Evolutionary conservation across 345 rosid species (phyloP), one percentile per base, ranked within the genome.

Genomic region (Citrus hindsii): DNA sequence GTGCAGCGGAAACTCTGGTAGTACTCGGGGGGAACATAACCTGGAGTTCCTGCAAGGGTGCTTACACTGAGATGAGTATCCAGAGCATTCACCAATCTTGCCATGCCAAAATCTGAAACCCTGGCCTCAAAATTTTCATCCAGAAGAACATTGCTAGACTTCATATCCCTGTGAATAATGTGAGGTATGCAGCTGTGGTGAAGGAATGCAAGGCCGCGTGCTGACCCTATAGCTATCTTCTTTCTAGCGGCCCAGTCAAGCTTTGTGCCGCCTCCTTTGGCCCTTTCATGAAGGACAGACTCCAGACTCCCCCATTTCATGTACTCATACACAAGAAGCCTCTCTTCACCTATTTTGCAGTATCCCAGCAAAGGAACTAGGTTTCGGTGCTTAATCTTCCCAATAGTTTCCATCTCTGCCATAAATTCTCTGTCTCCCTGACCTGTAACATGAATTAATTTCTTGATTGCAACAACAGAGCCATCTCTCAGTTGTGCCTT

Each of bases 321-420:
- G 92, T 92, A 95, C 71, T 95, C 99, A 6, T 95, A 95, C 28
- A 95, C 99, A 75, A 95, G 99, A 70, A 95, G 94, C 82, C 99
- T 89, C 87, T 95, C 99, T 69, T 95, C 99, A 22, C 99, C 99
- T 33, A 95, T 79, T 85, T 93, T 95, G 84, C 99, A 95, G 78
- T 93, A 96, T 21, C 99, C 99, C 30, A 96, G 81, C 74, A 96
- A 83, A 22, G 98, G 98, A 65, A 96, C 99, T 19, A 96, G 89
- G 87, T 96, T 96, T 72, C 98, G 85, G 82, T 96, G 98, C 87
- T 93, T 95, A 84, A 95, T 95, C 84, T 95, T 95, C 21, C 99
- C 99, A 22, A 95, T 93, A 21, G 99, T 96, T 78, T 93, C 99
- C 99, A 93, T 96, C 85, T 96, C 99, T 5, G 99, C 99, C 97